Evolutionary conservation across 805 yeast genomes (phyloP), one percentile per base, ranked within the genome.

Genomic region (Jamesozyma gamospora): DNA sequence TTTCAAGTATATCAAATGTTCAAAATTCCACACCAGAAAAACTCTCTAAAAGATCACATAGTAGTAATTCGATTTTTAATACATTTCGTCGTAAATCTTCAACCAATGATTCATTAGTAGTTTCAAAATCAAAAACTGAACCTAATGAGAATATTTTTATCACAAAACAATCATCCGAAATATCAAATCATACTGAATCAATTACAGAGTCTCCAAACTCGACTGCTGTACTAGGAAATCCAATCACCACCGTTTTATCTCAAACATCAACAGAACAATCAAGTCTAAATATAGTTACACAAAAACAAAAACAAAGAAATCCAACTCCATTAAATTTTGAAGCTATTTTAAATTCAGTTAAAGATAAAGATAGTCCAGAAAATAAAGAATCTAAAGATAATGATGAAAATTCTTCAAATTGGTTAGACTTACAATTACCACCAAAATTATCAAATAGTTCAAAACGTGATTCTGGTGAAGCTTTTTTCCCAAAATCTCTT

Each of bases 401-500:
- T 14, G 30, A 15, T 11, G 35, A 32, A 13, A 4, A 21, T 4
- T 16, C 5, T n/a, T 12, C 5, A 4, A 13, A 32, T 10, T 14
- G 15, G 16, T 10, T 15, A n/a, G 32, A 29, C 5, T n/a, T 15
- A 17, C 24, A 14, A 33, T 16, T 8, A 6, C 36, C 32, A 16
- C 26, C 35, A 7, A 28, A 7, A 24, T 19, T 36, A 16, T 9
- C 15, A 15, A 35, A 32, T 14, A 7, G 25, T 9, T 27, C 28
- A 15, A 58, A 49, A 34, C 48, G 61, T 9, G 68, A 66, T 42
- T 57, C 63, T 4, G 78, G 79, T 19, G 79, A 81, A 41, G 74
- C 77, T 0, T 57, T 82, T 19, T 83, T 83, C 56, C 94, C 94
- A 0, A 82, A 78, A 53, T 72, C 76, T 2, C 63, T 83, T 26